Evolutionary conservation across 2,329 filamentous ascomycete genomes (phyloP).

Genomic region (Fusarium nygamai): DNA sequence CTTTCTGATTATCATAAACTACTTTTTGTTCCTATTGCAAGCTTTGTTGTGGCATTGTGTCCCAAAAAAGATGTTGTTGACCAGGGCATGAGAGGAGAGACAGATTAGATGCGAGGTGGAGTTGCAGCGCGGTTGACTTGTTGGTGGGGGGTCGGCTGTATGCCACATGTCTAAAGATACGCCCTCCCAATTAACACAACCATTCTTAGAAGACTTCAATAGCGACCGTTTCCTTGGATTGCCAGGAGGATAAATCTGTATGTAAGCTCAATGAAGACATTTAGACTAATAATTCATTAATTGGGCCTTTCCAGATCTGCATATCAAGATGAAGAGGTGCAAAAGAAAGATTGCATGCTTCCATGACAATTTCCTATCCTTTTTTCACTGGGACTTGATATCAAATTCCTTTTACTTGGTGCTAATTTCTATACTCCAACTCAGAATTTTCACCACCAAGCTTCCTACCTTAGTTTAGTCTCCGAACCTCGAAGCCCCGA

Average conservation of each 20-base stretch:
- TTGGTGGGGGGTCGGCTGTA: conserved; percentile 10
- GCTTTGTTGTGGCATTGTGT: not conserved
- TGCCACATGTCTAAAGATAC: not conserved
- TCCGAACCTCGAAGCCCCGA: conserved; percentile 14
- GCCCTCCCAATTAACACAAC: conserved; percentile 2
- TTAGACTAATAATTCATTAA: not conserved
- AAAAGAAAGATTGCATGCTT: conserved; percentile 12
- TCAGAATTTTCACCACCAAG: not conserved
- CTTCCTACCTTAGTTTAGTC: conserved; percentile 22
- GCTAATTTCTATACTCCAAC: not conserved
- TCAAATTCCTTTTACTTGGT: conserved; percentile 1
- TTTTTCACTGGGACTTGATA: conserved; percentile 24
- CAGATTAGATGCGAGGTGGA: conserved; percentile 21
- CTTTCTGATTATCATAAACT: not conserved
- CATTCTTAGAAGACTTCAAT: not conserved
- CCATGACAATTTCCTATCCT: conserved; percentile 14
- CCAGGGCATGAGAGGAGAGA: conserved; percentile 18
- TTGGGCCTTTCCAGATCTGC: conserved; percentile 16
- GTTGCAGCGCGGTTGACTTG: conserved; percentile 2
- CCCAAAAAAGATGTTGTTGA: conserved; percentile 4
- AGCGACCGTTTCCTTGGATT: not conserved
- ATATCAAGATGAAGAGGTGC: conserved; percentile 22
- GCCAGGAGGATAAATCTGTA: not conserved
- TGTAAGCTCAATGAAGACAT: not conserved
- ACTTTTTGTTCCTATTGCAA: not conserved